Conservation (phyloP, 768 basidiomycete genomes). For the Amyloporia xantha region DNA sequence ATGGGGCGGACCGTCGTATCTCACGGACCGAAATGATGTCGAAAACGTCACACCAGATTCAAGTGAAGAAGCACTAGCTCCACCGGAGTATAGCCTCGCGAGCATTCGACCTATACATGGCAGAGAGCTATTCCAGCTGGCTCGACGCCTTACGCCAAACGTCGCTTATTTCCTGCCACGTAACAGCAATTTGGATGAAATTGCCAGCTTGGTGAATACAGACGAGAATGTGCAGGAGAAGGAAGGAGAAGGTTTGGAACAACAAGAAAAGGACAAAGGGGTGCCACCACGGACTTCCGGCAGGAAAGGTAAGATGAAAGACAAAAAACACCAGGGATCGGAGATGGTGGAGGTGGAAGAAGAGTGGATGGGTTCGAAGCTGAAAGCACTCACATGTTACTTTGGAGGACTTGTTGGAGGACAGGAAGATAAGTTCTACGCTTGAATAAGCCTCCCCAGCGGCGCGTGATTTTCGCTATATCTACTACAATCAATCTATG, state of each 20-base stretch:
- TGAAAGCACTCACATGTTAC: conserved; percentile 93
- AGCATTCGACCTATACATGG: conserved; percentile 79
- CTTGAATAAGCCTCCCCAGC: no score
- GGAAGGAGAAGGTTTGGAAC: background rate
- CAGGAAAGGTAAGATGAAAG: conserved; percentile 3
- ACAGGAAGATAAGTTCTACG: conserved; percentile 49
- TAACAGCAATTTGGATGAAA: conserved; percentile 69
- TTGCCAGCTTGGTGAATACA: conserved; percentile 43
- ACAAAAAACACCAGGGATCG: conserved; percentile 1
- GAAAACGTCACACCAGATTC: background rate
- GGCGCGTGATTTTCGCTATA: no score
- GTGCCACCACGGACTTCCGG: background rate
- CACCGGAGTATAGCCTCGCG: conserved; percentile 61
- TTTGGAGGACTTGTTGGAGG: conserved; percentile 77
- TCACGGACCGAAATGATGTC: conserved; percentile 26
- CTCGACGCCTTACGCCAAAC: conserved; percentile 66
- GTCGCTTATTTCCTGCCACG: conserved; percentile 88
- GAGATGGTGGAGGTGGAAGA: conserved; percentile 90
- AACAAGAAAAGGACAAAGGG: background rate
- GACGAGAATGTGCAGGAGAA: background rate
- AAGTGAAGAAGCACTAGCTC: conserved; percentile 18
- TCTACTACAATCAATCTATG: no score
- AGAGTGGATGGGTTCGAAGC: conserved; percentile 90
- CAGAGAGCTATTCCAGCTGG: conserved; percentile 69
- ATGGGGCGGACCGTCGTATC: conserved; percentile 86